Evolutionary conservation across 148 eudicot genomes (phyloP), one percentile per base, ranked within the genome.

Genomic region (Fagopyrum esculentum): DNA sequence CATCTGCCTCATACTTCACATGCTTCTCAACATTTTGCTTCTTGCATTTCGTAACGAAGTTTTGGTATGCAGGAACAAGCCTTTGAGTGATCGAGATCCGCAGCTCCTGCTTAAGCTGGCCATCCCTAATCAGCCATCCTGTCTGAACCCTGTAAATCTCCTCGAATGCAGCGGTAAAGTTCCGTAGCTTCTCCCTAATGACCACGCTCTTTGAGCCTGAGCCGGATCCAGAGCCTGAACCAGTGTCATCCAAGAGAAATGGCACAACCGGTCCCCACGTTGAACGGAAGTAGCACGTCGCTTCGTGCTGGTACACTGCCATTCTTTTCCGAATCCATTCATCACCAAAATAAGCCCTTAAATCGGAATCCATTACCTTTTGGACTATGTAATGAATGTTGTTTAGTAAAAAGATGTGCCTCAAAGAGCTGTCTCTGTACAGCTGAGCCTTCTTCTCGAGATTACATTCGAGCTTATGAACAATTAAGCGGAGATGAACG

Each of bases 1-100:
- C 89, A 2, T 91, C 89, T 3, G 82, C 83, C 48, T 80, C 87
- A 82, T 91, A 93, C 85, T 86, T 93, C 48, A 87, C 81, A 76
- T 86, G 74, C 81, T 80, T 91, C 52, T 86, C 93, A 4, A 83
- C 80, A 35, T 84, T 85, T 46, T 71, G 60, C 57, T 55, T 56
- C 43, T 56, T 66, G 55, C 73, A 73, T 48, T 79, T 86, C 16
- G 82, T 78, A 1, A 81, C 75, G 71, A 91, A 93, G 73, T 79
- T 73, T 71, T 86, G 87, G 72, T 93, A 93, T 3, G 92, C 97
- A 40, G 75, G 88, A 44, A 91, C 81, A 49, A 93, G 81, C 47
- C 74, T 87, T 68, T 85, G 87, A 0, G 88, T 85, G 35, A 83
- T 81, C 4, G 88, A 82, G 74, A 89, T 83, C 72, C 84, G 80